Evolutionary conservation across 768 basidiomycete species (phyloP).

Genomic region (Phaffia australis): DNA sequence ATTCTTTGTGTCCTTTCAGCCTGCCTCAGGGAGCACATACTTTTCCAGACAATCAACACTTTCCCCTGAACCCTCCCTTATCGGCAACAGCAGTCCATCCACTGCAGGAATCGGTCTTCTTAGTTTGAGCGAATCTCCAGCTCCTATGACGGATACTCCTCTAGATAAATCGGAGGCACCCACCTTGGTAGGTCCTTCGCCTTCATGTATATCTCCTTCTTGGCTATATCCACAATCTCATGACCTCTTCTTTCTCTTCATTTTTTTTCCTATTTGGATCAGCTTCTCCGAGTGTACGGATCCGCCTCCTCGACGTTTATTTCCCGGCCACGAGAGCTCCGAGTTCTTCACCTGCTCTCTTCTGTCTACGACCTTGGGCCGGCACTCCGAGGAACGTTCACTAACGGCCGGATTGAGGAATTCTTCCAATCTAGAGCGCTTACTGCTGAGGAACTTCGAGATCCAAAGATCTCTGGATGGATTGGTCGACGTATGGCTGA

Average conservation of each 20-base stretch:
- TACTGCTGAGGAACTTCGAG: slow-evolving; percentile 63
- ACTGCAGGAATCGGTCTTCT: slow-evolving; percentile 3
- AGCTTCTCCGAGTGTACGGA: slow-evolving; percentile 87
- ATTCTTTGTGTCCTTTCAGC: slow-evolving; percentile 76
- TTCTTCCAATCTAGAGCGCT: slow-evolving; percentile 83
- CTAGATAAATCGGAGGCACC: slow-evolving; percentile 10
- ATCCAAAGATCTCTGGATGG: slow-evolving; percentile 54
- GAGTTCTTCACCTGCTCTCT: slow-evolving; percentile 78
- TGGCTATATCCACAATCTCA: not conserved
- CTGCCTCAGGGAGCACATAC: slow-evolving; percentile 31
- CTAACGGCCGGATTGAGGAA: slow-evolving; percentile 89
- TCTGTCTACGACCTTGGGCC: slow-evolving; percentile 81
- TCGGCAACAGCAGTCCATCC: not conserved
- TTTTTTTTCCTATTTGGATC: slow-evolving; percentile 26
- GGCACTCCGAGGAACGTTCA: slow-evolving; percentile 83
- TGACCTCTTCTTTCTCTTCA: not conserved
- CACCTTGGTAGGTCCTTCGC: slow-evolving; percentile 13
- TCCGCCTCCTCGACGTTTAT: slow-evolving; percentile 75
- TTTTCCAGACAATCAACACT: slow-evolving; percentile 31
- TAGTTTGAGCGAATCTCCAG: not conserved
- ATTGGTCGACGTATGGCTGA: slow-evolving; percentile 94
- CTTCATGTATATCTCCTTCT: not conserved
- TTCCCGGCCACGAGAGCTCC: slow-evolving; percentile 73
- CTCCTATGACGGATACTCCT: not conserved
- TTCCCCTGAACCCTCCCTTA: not conserved